Evolutionary conservation across 1,139 yeast species (phyloP).

Genomic region (Lodderomyces orthopsilosis): DNA sequence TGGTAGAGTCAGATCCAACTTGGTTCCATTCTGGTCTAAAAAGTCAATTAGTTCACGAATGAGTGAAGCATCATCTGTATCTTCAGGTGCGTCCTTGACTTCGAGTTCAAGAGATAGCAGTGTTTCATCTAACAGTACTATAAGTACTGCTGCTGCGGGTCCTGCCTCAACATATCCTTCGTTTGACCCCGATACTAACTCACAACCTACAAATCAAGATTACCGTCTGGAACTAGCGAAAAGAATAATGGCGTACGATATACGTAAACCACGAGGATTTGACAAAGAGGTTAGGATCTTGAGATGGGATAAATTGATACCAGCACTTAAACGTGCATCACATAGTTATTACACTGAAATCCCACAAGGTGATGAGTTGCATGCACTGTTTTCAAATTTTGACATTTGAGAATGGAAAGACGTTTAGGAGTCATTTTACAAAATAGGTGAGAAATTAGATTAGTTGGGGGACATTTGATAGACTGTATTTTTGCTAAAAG

Average conservation of each 20-base stretch:
- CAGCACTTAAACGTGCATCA: slow-evolving; percentile 60
- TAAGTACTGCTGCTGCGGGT: neutral
- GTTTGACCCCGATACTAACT: neutral
- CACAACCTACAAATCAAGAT: slow-evolving; percentile 32
- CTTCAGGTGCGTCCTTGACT: neutral
- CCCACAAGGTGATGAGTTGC: slow-evolving; percentile 21
- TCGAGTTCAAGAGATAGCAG: neutral
- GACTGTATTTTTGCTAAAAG: neutral
- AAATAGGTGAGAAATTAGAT: too few species aligned
- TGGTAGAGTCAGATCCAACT: slow-evolving; percentile 61
- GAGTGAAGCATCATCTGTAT: slow-evolving; percentile 19
- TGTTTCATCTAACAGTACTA: neutral
- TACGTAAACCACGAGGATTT: slow-evolving; percentile 63
- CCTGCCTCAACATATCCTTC: slow-evolving; percentile 12
- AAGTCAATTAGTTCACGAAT: slow-evolving; percentile 55
- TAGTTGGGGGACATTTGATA: too few species aligned
- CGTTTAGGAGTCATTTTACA: too few species aligned
- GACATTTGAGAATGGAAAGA: neutral
- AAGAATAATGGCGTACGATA: slow-evolving; percentile 63
- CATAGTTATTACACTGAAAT: slow-evolving; percentile 63
- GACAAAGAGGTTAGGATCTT: slow-evolving; percentile 65
- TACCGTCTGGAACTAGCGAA: slow-evolving; percentile 56
- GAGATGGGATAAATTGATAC: slow-evolving; percentile 57
- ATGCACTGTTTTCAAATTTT: slow-evolving; percentile 1
- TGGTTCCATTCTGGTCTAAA: slow-evolving; percentile 68